These are phyloP conservation scores for Heliamphora exappendiculata DNA, from an alignment of 148 eudicot species.

Conservation along the genomic window DNA sequence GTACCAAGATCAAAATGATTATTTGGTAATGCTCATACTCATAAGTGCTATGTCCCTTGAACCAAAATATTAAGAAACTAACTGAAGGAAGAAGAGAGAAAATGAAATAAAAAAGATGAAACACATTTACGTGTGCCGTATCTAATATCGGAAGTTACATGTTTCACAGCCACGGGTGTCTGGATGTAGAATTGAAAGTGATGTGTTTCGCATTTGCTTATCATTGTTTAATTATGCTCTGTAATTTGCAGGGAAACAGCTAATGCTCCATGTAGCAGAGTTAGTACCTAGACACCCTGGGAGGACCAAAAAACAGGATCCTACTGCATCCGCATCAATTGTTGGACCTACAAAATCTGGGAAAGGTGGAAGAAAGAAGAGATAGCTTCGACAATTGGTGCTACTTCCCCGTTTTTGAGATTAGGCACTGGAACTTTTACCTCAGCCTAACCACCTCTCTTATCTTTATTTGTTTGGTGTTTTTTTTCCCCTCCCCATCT, in stretches of 20 bases:
- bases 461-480: no score
- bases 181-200: neutral
- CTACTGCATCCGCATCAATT: constrained; percentile 24
- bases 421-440: neutral
- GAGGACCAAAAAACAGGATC: constrained; percentile 65
- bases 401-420: neutral
- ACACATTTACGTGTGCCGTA: neutral
- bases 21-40: neutral
- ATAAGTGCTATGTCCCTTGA: neutral
- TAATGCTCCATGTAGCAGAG: constrained; percentile 58
- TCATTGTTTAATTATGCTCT: neutral
- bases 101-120: neutral
- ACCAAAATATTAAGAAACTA: neutral
- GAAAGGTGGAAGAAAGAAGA: constrained; percentile 27
- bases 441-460: neutral
- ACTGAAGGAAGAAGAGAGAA: neutral
- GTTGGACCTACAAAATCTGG: constrained; percentile 25
- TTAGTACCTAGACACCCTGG: constrained; percentile 72
- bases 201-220: neutral
- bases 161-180: neutral
- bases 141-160: neutral
- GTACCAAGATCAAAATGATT: neutral
- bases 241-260: constrained; percentile 35
- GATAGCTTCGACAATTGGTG: constrained; percentile 5
- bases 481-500: no score